phyloP scores from a whole-genome alignment of 2,329 filamentous ascomycete species.

The Alternaria metachromatica region DNA sequence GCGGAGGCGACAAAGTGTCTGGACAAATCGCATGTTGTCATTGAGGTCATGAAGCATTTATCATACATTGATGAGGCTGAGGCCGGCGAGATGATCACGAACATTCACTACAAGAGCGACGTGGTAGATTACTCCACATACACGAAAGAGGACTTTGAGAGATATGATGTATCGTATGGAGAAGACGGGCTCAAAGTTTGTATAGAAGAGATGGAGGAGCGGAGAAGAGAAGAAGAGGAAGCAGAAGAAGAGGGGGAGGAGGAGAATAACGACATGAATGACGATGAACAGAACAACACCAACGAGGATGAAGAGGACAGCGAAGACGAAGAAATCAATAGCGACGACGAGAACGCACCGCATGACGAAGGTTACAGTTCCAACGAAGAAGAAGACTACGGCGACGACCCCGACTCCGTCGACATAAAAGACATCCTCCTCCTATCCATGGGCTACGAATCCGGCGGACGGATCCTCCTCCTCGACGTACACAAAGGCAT shows the following conservation, averaged over 20 bases:
- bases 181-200: neutral
- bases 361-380: neutral
- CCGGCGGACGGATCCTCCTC: neutral
- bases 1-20: neutral
- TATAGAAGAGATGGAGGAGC: neutral
- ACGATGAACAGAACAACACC: neutral
- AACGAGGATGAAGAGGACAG: neutral
- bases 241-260: neutral
- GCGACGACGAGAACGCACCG: neutral
- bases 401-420: neutral
- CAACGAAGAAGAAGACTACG: neutral
- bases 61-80: constrained; percentile 10
- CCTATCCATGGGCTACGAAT: neutral
- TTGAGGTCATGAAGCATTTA: constrained; percentile 17
- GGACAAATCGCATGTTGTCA: constrained; percentile 2
- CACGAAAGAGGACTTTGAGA: neutral
- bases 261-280: neutral
- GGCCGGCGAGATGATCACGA: neutral
- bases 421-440: neutral
- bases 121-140: constrained; percentile 3
- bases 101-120: constrained; percentile 14
- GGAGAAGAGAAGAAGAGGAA: neutral
- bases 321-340: neutral
- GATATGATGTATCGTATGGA: neutral
- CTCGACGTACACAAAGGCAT: neutral